Evolutionary conservation across 306 rosid genomes (phyloP), one percentile per base, ranked within the genome.

Genomic region (Quercus ilex): DNA sequence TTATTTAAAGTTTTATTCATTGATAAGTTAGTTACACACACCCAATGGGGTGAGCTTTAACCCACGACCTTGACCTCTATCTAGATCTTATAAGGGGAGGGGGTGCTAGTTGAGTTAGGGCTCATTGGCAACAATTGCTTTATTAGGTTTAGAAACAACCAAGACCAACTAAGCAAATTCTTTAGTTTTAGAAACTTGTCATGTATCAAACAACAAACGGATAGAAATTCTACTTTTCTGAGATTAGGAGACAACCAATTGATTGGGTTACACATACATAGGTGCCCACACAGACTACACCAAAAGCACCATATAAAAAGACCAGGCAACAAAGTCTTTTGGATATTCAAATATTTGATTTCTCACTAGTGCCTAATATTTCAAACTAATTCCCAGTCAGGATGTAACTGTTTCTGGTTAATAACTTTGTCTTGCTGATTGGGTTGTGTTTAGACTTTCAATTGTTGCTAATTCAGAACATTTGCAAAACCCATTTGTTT

Each of bases 201-300:
- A 7, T 72, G 26, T 69, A 12, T 43, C 28, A 43, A 38, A 69
- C 55, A 20, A 23, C n/a, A 21, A 69, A 53, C 3, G 43, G 31
- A 46, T 30, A 28, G 62, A 30, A 69, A 65, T n/a, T 35, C 11
- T 69, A 2, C 30, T 79, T 73, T 79, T 57, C 71, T 69, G 49
- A 28, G 64, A 70, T 15, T 49, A 6, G 68, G 72, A 83, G 81
- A 41, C 51, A 58, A 63, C 58, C 49, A 77, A 77, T 25, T 71
- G 77, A 74, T 35, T 28, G 17, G 80, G 55, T 69, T 62, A 77
- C 13, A 28, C 65, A 65, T 21, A 64, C 63, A 41, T 38, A 68
- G 20, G 75, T n/a, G 9, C 71, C 51, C 23, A 2, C 49, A 65
- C 71, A 64, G 46, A 7, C 30, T 5, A 64, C 46, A 10, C 52